Percentiles rank a stretch among this genome's conserved stretches.
Conservation (phyloP, 805 yeast species). For the Metschnikowia lochheadii region DNA sequence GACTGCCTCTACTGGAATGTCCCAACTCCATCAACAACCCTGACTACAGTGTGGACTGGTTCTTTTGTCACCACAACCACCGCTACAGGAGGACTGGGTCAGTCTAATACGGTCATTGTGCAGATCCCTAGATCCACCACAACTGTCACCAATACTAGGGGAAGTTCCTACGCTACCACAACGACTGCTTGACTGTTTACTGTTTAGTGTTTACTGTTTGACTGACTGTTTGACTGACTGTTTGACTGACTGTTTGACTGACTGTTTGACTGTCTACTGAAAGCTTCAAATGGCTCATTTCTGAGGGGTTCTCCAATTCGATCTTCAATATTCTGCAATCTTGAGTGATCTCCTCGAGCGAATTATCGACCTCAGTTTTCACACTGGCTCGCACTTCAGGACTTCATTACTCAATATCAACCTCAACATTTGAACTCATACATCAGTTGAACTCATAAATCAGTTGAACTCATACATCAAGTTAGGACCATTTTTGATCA, state of each 20-base stretch:
- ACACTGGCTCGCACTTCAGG: slow-evolving; percentile 23
- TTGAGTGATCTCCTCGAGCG: slow-evolving; percentile 31
- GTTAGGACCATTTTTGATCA: too few relatives aligned
- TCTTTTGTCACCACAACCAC: not conserved
- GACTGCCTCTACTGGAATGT: not conserved
- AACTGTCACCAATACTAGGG: slow-evolving; percentile 6
- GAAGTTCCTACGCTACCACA: slow-evolving; percentile 4
- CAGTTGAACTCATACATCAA: too few relatives aligned
- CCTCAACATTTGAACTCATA: too few relatives aligned
- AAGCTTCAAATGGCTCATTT: slow-evolving; percentile 10
- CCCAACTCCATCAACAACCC: slow-evolving; percentile 1
- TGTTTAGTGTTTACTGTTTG: too few relatives aligned
- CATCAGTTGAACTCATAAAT: too few relatives aligned
- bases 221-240: too few relatives aligned
- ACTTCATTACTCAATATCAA: too few relatives aligned
- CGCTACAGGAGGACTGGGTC: slow-evolving; percentile 4
- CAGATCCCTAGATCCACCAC: slow-evolving; percentile 6
- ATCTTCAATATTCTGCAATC: slow-evolving; percentile 19
- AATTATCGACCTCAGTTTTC: slow-evolving; percentile 27
- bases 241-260: too few relatives aligned
- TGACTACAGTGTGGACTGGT: slow-evolving; percentile 5
- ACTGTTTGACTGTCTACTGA: too few relatives aligned
- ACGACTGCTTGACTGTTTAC: not conserved
- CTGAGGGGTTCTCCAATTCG: slow-evolving; percentile 21
- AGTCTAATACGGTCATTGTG: slow-evolving; percentile 6